phyloP scores from a whole-genome alignment of 768 basidiomycete species.

The Galerina sulciceps region DNA sequence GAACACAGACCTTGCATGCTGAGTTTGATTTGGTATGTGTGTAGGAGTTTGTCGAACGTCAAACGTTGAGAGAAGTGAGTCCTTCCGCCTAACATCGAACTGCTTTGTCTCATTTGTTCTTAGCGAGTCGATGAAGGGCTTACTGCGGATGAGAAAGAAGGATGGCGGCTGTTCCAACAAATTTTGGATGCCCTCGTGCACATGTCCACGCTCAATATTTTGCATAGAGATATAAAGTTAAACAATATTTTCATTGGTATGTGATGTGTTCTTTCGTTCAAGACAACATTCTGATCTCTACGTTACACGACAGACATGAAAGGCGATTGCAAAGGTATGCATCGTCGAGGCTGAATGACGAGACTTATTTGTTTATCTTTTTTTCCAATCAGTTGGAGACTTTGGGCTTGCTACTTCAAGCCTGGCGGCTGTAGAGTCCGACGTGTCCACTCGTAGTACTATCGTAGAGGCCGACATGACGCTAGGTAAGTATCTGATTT shows the following conservation, averaged over 20 bases:
- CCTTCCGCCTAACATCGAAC: neutral
- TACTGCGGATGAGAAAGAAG: conserved; percentile 67
- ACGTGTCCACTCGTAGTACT: conserved; percentile 52
- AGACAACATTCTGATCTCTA: neutral
- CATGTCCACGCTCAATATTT: conserved; percentile 86
- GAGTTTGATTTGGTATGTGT: neutral
- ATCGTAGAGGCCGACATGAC: conserved; percentile 73
- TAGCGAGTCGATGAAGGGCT: conserved; percentile 82
- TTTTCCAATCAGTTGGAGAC: conserved; percentile 71
- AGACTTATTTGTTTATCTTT: neutral
- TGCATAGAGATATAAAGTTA: conserved; percentile 90
- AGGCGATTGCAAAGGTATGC: conserved; percentile 78
- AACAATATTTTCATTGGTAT: conserved; percentile 93
- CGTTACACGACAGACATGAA: conserved; percentile 61
- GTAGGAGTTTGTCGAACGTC: conserved; percentile 89
- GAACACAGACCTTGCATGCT: neutral
- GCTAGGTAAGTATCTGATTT: conserved; percentile 48
- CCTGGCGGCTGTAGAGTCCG: conserved; percentile 76
- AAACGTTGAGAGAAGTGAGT: conserved; percentile 83
- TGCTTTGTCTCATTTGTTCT: neutral
- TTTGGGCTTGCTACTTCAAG: conserved; percentile 91
- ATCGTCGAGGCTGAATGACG: neutral
- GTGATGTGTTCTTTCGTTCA: neutral
- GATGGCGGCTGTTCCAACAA: conserved; percentile 90
- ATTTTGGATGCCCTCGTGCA: conserved; percentile 89